Base-by-base conservation (phyloP, 192 early-diverging fungal species). In the Funneliformis geosporum region DNA sequence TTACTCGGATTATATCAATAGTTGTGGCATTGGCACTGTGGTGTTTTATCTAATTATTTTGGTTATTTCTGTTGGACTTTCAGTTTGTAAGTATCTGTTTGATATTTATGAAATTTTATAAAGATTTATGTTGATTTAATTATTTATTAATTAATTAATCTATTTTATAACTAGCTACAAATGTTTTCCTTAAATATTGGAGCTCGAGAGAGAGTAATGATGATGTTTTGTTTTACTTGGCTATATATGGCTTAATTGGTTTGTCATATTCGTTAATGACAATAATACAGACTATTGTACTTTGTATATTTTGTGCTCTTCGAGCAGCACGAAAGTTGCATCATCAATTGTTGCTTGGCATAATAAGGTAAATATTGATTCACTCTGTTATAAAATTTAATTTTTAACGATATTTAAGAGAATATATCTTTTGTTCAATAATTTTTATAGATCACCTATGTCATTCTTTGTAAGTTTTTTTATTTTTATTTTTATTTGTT, bases 241-340 rank as follows among this genome's bases (percentile, higher is more conserved):
- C 85, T 12, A 87, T 96, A 66, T 99, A 99, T 82, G 96, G 94
- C 4, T 84, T 81, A 1, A 83, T 97, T 6, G 97, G 96, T 6
- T 77, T 95, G 46, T 73, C 90, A 4, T 93, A 90, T 42, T 85
- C 93, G n/a, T 61, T 91, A 5, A 85, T 90, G 71, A 85, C 91
- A 9, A 87, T 93, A 28, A 80, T 92, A 62, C 92, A 94, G 76
- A 88, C 89, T 11, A 84, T 96, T 39, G 85, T 93, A 76, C 90
- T 92, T 42, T 97, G 94, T 92, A 87, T 93, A 8, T 87, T 83
- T 38, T 96, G 94, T 75, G 95, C 89, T 60, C 94, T 95, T 78
- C 88, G 73, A 61, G 47, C 95, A 12, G 94, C 94, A 8, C 84
- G 88, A 40, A 82, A 84, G 4, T 85, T 94, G 50, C 97, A 98